A percentile compares a stretch with the other conserved stretches of the same genome.
Conservation (phyloP, 805 yeast species). For the Priceomyces carsonii region DNA sequence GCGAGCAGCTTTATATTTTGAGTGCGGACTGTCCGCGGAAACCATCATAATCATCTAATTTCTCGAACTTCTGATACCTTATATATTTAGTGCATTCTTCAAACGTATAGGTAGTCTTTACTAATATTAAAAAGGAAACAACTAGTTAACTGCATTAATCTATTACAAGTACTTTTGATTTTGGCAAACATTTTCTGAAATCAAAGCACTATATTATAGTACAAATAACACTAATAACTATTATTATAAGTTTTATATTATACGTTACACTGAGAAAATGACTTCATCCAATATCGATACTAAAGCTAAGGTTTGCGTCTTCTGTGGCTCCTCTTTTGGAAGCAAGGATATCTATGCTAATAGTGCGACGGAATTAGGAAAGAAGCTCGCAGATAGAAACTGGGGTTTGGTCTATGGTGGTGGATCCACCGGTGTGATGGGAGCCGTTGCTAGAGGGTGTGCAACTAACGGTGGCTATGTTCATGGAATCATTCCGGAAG, state of each 20-base stretch:
- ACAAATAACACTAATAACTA: no score
- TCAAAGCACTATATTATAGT: not conserved
- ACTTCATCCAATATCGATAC: constrained; percentile 18
- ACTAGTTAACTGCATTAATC: no score
- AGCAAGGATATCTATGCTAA: constrained; percentile 47
- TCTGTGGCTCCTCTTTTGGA: constrained; percentile 85
- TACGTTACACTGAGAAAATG: constrained; percentile 16
- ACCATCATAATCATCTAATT: no score
- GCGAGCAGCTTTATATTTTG: no score
- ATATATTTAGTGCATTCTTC: no score
- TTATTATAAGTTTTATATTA: no score
- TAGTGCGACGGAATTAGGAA: constrained; percentile 62
- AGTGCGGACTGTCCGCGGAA: no score
- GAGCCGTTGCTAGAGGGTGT: constrained; percentile 66
- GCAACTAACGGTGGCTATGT: constrained; percentile 64
- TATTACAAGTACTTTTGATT: no score
- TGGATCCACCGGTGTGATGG: constrained; percentile 85
- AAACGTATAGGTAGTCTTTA: no score
- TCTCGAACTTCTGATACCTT: no score
- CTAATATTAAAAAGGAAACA: no score
- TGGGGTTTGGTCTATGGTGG: constrained; percentile 90
- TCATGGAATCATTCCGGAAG: constrained; percentile 85
- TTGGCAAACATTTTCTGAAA: no score
- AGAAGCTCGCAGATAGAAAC: constrained; percentile 51
- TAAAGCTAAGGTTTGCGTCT: constrained; percentile 59